Conservation (phyloP, 1,284 basidiomycete genomes). For the Malassezia yamatoensis region DNA sequence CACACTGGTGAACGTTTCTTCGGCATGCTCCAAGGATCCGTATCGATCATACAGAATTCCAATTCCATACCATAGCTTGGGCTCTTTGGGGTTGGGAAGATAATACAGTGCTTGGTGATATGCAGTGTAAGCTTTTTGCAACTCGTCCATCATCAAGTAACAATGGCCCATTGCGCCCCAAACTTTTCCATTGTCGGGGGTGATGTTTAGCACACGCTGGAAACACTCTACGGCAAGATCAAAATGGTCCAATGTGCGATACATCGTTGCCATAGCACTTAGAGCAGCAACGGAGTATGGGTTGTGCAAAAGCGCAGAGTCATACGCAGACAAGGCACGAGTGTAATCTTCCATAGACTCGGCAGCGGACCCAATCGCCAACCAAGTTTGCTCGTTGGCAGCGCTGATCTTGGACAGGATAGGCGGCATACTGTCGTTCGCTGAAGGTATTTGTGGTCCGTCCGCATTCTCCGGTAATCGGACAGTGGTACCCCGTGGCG, state of each 20-base stretch:
- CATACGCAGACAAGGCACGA: constrained; percentile 40
- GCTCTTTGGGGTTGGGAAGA: constrained; percentile 92
- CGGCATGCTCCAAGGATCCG: constrained; percentile 93
- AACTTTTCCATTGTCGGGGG: constrained; percentile 45
- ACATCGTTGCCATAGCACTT: constrained; percentile 42
- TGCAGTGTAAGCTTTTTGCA: constrained; percentile 94
- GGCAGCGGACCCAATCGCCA: constrained; percentile 38
- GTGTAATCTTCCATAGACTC: constrained; percentile 46
- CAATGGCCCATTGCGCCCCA: constrained; percentile 63
- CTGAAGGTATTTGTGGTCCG: neutral
- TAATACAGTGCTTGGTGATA: constrained; percentile 97
- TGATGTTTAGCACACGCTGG: constrained; percentile 71
- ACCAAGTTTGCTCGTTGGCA: constrained; percentile 42
- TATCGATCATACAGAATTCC: constrained; percentile 98
- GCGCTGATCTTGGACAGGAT: constrained; percentile 32
- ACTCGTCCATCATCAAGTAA: constrained; percentile 97
- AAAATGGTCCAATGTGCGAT: constrained; percentile 43
- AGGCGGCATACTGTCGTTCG: neutral
- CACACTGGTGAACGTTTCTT: constrained; percentile 93
- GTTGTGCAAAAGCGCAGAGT: constrained; percentile 42
- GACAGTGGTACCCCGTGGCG: neutral
- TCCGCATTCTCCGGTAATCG: neutral
- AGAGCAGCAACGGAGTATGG: constrained; percentile 43
- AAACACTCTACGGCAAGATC: constrained; percentile 82
- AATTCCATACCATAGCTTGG: constrained; percentile 98